phyloP scores from a whole-genome alignment of 352 stramenopile genomes.

The Phytophthora pinifolia region DNA sequence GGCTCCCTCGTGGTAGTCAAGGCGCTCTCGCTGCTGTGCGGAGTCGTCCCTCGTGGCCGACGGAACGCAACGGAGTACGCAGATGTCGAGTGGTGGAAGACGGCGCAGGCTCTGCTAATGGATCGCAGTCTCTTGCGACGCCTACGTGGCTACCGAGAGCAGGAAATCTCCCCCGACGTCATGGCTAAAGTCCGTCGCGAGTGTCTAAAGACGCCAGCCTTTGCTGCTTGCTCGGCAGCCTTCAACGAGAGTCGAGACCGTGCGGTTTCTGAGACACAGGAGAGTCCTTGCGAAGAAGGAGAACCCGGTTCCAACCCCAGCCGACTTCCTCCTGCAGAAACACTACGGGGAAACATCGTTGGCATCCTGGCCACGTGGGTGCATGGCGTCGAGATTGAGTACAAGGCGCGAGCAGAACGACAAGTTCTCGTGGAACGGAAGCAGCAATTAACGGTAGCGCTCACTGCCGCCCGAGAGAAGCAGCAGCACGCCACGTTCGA shows the following conservation, averaged over 20 bases:
- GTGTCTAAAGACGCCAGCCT: slow-evolving; percentile 54
- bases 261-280: slow-evolving; percentile 1
- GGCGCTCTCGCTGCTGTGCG: slow-evolving; percentile 70
- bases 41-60: slow-evolving; percentile 51
- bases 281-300: slow-evolving; percentile 4
- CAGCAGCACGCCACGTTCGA: slow-evolving; percentile 52
- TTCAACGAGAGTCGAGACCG: slow-evolving; percentile 25
- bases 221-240: slow-evolving; percentile 28
- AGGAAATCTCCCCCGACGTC: slow-evolving; percentile 54
- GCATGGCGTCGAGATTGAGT: slow-evolving; percentile 74
- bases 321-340: slow-evolving; percentile 35
- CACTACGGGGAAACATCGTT: slow-evolving; percentile 48
- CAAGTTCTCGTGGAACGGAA: slow-evolving; percentile 60
- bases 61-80: slow-evolving; percentile 67
- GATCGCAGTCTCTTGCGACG: slow-evolving; percentile 65
- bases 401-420: slow-evolving; percentile 57
- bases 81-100: slow-evolving; percentile 81
- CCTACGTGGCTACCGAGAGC: slow-evolving; percentile 54
- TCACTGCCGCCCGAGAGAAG: slow-evolving; percentile 34
- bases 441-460: slow-evolving; percentile 42
- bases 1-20: slow-evolving; percentile 68
- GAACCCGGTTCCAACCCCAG: slow-evolving; percentile 14
- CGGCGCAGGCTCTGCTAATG: slow-evolving; percentile 77
- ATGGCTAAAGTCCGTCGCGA: slow-evolving; percentile 80
- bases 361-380: slow-evolving; percentile 66